phyloP scores from a whole-genome alignment of 305 asterid species.

The Nicotiana rustica region DNA sequence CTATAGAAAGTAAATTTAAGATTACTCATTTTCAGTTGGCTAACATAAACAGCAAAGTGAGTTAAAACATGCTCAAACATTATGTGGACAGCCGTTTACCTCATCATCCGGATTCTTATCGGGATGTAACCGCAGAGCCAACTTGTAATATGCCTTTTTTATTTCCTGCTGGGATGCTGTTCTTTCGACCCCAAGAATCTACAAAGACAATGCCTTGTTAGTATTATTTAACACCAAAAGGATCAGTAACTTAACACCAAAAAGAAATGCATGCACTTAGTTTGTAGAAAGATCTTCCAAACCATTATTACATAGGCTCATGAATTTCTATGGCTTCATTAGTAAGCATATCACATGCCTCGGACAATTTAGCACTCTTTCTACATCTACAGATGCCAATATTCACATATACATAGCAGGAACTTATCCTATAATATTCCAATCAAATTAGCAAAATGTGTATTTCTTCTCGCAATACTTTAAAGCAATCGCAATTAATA shows the following conservation, averaged over 20 bases:
- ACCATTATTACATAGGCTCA: not conserved
- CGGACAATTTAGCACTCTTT: not conserved
- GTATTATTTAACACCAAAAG: not conserved
- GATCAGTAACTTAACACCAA: conserved; percentile 2
- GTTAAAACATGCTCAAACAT: not conserved
- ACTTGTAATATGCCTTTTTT: conserved; percentile 84
- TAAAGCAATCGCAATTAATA: not conserved
- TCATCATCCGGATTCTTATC: conserved; percentile 90
- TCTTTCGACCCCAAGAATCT: conserved; percentile 87
- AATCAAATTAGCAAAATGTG: not conserved
- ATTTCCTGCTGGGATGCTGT: conserved; percentile 84
- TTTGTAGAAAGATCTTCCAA: not conserved
- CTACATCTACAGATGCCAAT: not conserved
- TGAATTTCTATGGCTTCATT: not conserved
- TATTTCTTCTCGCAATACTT: not conserved
- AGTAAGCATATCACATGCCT: not conserved
- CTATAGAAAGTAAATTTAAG: conserved; percentile 46
- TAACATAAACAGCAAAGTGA: not conserved
- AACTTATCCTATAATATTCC: not conserved
- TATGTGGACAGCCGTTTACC: conserved; percentile 47
- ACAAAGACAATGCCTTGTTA: conserved; percentile 31
- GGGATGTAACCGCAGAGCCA: conserved; percentile 89
- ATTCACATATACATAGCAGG: not conserved
- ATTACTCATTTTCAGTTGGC: not conserved
- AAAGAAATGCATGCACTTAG: not conserved